A percentile compares a stretch with the other conserved stretches of the same genome.
These are phyloP conservation scores for Incumbomyces lentus DNA, from an alignment of 2,329 filamentous ascomycete genomes.

Conservation along the genomic window DNA sequence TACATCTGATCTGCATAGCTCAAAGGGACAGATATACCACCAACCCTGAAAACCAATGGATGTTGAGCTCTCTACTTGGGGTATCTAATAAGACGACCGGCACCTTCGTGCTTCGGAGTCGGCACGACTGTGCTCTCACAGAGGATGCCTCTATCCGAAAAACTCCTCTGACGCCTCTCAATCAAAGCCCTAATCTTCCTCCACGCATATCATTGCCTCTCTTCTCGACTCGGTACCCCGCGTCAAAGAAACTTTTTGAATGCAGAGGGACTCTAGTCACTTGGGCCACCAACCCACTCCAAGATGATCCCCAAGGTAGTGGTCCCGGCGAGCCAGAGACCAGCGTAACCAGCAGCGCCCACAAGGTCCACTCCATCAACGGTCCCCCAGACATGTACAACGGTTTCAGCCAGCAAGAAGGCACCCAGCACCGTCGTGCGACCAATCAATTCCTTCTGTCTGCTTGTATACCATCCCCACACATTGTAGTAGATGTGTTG, in stretches of 20 bases:
- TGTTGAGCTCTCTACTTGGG: no score
- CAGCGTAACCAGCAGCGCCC: constrained; percentile 64
- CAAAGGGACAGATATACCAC: no score
- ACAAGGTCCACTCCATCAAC: constrained; percentile 58
- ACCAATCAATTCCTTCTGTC: constrained; percentile 53
- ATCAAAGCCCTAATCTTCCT: no score
- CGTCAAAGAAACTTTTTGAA: no score
- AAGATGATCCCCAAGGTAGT: constrained; percentile 48
- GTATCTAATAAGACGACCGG: no score
- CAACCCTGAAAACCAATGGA: no score
- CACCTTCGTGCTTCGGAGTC: no score
- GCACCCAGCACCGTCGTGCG: constrained; percentile 47
- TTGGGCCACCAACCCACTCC: constrained; percentile 39
- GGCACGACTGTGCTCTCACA: no score
- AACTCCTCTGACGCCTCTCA: not conserved
- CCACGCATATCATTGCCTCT: no score
- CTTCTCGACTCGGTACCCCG: no score
- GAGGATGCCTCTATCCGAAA: no score
- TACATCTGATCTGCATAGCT: no score
- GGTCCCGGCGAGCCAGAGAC: constrained; percentile 61
- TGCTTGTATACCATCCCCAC: constrained; percentile 53
- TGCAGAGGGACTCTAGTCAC: constrained; percentile 10
- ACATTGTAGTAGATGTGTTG: constrained; percentile 52
- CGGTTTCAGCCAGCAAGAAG: constrained; percentile 43
- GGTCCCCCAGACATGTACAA: constrained; percentile 55